Evolutionary conservation across 208 protist genomes (phyloP).

Genomic region (Phytomonas sp.): DNA sequence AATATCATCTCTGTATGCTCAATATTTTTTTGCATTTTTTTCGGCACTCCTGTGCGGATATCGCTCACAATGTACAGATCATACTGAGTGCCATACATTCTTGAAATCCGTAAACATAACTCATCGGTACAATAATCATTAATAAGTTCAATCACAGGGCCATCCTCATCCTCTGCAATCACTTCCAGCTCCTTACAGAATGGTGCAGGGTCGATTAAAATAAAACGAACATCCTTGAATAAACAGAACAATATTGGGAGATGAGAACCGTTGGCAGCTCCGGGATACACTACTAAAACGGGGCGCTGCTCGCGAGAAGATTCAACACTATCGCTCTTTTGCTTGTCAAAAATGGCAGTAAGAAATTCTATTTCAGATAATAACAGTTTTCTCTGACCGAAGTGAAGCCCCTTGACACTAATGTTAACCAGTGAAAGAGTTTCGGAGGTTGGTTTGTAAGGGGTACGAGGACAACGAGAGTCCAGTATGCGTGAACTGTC

Average conservation of each 20-base stretch:
- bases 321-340: not conserved
- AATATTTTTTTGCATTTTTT: conserved; percentile 46
- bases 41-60: conserved; percentile 74
- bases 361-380: conserved; percentile 93
- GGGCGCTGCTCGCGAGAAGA: conserved; percentile 12
- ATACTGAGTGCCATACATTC: conserved; percentile 44
- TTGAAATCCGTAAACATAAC: conserved; percentile 58
- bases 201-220: conserved; percentile 90
- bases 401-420: conserved; percentile 84
- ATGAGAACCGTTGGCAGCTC: conserved; percentile 92
- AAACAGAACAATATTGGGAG: conserved; percentile 78
- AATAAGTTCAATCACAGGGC: conserved; percentile 67
- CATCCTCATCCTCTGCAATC: conserved; percentile 18
- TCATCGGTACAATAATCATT: conserved; percentile 87
- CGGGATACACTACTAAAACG: conserved; percentile 88
- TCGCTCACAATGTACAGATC: conserved; percentile 87
- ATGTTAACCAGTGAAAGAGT: conserved; percentile 27
- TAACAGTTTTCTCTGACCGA: conserved; percentile 92
- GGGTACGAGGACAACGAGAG: conserved; percentile 25
- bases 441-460: conserved; percentile 45
- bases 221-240: conserved; percentile 65
- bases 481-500: conserved; percentile 23
- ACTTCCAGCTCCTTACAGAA: conserved; percentile 57
- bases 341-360: conserved; percentile 22
- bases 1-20: conserved; percentile 82